Conservation (phyloP, 2,329 filamentous ascomycete genomes). For the Arthroderma sp. region DNA sequence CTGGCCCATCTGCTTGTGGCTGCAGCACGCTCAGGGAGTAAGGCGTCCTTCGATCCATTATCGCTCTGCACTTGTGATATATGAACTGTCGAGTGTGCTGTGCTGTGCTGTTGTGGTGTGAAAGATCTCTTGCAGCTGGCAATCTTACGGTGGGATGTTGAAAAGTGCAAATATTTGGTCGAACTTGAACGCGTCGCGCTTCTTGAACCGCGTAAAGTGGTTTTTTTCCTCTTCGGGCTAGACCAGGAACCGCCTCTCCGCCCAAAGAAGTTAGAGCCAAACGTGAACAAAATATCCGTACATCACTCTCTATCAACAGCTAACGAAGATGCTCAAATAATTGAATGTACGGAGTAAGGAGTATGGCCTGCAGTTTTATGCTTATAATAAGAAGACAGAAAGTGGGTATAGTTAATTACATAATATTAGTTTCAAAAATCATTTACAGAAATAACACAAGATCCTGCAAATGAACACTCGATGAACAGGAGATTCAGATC, state of each 20-base stretch:
- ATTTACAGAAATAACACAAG: too few species aligned
- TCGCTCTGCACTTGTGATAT: not conserved
- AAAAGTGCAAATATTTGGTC: not conserved
- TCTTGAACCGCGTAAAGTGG: conserved; percentile 30
- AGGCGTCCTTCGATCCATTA: conserved; percentile 77
- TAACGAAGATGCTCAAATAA: not conserved
- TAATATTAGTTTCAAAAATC: too few species aligned
- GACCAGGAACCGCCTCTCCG: too few species aligned
- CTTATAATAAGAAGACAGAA: too few species aligned
- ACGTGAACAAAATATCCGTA: too few species aligned
- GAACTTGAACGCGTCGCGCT: conserved; percentile 22
- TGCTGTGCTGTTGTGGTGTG: not conserved
- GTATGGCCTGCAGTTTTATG: not conserved
- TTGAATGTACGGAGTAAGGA: not conserved
- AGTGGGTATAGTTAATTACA: too few species aligned
- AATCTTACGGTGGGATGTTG: not conserved
- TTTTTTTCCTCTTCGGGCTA: conserved; percentile 12
- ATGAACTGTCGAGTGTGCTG: too few species aligned
- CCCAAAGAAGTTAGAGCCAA: too few species aligned
- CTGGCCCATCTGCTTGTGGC: conserved; percentile 51
- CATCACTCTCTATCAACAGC: too few species aligned
- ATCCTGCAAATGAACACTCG: too few species aligned
- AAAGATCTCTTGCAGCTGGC: not conserved
- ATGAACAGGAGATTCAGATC: too few species aligned
- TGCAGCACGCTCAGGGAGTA: conserved; percentile 75